Evolutionary conservation across 257 asterid species (phyloP).

Genomic region (Eustoma russellianum): DNA sequence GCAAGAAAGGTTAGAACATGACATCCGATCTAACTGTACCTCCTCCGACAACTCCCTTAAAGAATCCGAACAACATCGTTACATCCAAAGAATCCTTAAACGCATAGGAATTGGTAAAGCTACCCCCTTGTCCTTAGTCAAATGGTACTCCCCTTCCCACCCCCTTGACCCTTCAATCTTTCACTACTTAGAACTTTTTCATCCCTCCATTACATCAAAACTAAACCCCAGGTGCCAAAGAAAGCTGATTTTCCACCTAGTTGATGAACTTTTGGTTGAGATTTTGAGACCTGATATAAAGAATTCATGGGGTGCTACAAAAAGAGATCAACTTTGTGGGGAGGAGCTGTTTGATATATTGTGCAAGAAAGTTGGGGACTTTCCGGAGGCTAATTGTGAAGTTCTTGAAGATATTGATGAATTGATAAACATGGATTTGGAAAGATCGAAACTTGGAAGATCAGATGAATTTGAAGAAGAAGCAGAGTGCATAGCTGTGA

Average conservation of each 20-base stretch:
- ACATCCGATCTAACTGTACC: conserved; percentile 29
- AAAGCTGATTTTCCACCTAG: conserved; percentile 61
- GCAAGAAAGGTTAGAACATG: conserved; percentile 6
- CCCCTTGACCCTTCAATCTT: conserved; percentile 81
- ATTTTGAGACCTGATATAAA: conserved; percentile 25
- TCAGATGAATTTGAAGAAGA: conserved; percentile 22
- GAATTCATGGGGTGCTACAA: conserved; percentile 5
- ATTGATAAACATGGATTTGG: conserved; percentile 38
- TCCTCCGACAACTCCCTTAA: conserved; percentile 21
- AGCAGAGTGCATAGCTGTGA: conserved; percentile 38
- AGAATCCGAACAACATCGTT: conserved; percentile 18
- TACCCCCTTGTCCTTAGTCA: conserved; percentile 33
- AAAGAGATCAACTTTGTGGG: conserved; percentile 5
- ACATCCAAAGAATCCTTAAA: conserved; percentile 47
- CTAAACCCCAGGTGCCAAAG: conserved; percentile 41
- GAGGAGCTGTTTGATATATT: conserved; percentile 23
- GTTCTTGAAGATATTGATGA: conserved; percentile 68
- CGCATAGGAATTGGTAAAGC: conserved; percentile 39
- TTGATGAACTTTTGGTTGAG: conserved; percentile 49
- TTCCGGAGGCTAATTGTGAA: conserved; percentile 48
- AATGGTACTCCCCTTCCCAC: conserved; percentile 48
- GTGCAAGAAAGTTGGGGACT: conserved; percentile 32
- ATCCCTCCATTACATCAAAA: conserved; percentile 18
- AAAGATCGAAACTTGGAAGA: conserved; percentile 2
- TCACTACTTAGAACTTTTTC: conserved; percentile 66